A percentile compares a stretch with the other conserved stretches of the same genome.
phyloP scores from a whole-genome alignment of 164 flowering plant species.

The Stephania japonica region DNA sequence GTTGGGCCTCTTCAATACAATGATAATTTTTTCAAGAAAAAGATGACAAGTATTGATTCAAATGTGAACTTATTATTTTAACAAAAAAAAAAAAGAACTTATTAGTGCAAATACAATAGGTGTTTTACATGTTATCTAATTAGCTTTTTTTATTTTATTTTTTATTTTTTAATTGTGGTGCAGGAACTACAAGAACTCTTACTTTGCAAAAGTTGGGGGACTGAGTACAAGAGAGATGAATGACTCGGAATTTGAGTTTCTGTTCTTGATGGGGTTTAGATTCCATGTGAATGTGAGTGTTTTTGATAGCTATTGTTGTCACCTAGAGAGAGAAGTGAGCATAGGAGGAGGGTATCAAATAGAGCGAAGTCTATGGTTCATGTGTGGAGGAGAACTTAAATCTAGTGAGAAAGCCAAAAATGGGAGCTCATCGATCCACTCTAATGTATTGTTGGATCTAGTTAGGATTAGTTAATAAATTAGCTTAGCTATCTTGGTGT shows the following conservation, averaged over 20 bases:
- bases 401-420: constrained; percentile 30
- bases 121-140: too few species aligned
- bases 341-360: constrained; percentile 89
- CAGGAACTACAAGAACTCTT: constrained; percentile 93
- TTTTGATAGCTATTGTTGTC: constrained; percentile 80
- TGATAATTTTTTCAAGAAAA: neutral
- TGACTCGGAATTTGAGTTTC: constrained; percentile 62
- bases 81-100: too few species aligned
- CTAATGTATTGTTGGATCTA: constrained; percentile 31
- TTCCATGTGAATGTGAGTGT: constrained; percentile 84
- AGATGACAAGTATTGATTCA: neutral
- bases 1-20: too few species aligned
- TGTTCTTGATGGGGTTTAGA: constrained; percentile 79
- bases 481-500: neutral
- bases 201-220: constrained; percentile 88
- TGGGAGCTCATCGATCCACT: constrained; percentile 26
- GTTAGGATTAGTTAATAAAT: neutral
- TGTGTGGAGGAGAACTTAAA: constrained; percentile 66
- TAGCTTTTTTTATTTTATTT: too few species aligned
- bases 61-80: too few species aligned
- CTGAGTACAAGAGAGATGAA: constrained; percentile 63
- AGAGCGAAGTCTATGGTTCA: constrained; percentile 52
- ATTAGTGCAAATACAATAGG: too few species aligned
- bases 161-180: constrained; percentile 6
- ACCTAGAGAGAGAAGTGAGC: constrained; percentile 89